A percentile compares a stretch with the other conserved stretches of the same genome.
Conservation (phyloP, 2,329 filamentous ascomycete genomes). For the Neurospora sp. region DNA sequence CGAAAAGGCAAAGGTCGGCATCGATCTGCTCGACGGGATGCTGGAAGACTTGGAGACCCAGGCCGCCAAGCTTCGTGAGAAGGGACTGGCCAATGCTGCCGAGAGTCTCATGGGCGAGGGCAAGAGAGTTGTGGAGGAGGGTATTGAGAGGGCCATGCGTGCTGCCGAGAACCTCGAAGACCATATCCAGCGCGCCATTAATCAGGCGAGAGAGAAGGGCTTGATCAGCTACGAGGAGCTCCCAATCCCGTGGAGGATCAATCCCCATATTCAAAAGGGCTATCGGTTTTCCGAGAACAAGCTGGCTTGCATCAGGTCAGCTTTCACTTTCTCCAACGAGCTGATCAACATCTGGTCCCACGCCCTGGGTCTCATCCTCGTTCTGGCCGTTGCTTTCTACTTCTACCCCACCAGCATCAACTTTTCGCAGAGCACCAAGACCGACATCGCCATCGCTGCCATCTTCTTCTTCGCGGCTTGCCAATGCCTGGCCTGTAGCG, state of each 20-base stretch:
- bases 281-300: constrained; percentile 94
- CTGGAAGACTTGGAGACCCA: constrained; percentile 76
- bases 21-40: constrained; percentile 77
- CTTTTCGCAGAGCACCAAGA: constrained; percentile 76
- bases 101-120: constrained; percentile 67
- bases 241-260: constrained; percentile 85
- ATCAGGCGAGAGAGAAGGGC: constrained; percentile 65
- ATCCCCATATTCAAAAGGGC: constrained; percentile 82
- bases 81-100: constrained; percentile 62
- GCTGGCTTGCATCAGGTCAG: constrained; percentile 74
- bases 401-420: constrained; percentile 86
- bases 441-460: constrained; percentile 82
- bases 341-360: constrained; percentile 98
- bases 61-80: constrained; percentile 69
- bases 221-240: constrained; percentile 84
- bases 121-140: constrained; percentile 70
- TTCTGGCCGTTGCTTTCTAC: constrained; percentile 84
- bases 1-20: constrained; percentile 81
- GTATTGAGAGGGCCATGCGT: constrained; percentile 70
- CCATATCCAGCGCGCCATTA: constrained; percentile 70
- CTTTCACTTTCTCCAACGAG: constrained; percentile 83
- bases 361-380: constrained; percentile 75
- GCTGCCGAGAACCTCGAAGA: constrained; percentile 77
- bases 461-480: constrained; percentile 94
- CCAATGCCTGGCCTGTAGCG: constrained; percentile 90